Evolutionary conservation across 257 asterid genomes (phyloP), one percentile per base, ranked within the genome.

Genomic region (Linderniella brevidens): DNA sequence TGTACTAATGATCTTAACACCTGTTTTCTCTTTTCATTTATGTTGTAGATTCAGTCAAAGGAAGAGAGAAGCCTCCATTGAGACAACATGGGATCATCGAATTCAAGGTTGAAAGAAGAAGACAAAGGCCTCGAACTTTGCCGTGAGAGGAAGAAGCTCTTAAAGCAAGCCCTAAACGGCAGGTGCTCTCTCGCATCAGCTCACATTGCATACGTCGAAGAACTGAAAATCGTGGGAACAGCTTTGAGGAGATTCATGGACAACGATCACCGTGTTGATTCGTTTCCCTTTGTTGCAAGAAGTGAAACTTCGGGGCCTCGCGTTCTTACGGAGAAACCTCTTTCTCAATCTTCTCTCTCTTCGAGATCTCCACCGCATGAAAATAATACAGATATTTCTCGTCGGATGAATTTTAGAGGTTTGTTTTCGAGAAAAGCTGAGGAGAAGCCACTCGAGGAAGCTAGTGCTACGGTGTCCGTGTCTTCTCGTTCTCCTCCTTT

Each of bases 131-230:
- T 90, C 64, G 79, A 75, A 69, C 96, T 85, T 42, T 85, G 98
- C 61, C 87, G 93, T 20, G 92, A 83, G 49, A 60, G 99, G 51
- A 90, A 85, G 72, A 85, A 81, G 60, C 74, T 85, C 53, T 76
- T 90, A 78, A 79, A 79, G 63, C 96, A 81, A 62, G 96, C 99
- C 47, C 93, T 90, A 20, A 79, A 90, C 43, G 93, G 94, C 49
- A 72, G 99, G 71, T 85, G 96, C 58, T 76, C 76, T 44, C 67
- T 85, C 13, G 99, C 99, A 19, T 92, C 88, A 38, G 78, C 84
- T 48, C 96, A 85, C 61, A 59, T 75, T 59, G 68, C 83, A n/a
- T 90, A 90, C 55, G 67, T 79, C 8, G 86, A 85, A 61, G 78
- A 74, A 47, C 69, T 90, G 41, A 77, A 62, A 66, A 51, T 64